A percentile compares a stretch with the other conserved stretches of the same genome.
phyloP scores from a whole-genome alignment of 495 filamentous ascomycete species.

The Halenospora varia region DNA sequence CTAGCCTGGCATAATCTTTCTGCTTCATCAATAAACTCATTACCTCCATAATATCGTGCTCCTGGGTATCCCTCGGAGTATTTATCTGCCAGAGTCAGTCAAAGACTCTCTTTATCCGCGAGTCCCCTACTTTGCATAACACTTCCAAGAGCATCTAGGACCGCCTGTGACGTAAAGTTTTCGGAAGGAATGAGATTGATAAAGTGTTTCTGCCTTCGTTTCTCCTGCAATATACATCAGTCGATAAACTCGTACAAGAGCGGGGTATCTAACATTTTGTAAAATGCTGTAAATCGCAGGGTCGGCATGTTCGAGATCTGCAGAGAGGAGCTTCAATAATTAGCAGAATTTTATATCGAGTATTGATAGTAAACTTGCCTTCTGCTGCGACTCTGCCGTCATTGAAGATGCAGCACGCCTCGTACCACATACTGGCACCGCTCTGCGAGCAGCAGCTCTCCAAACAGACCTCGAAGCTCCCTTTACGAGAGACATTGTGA shows the following conservation, averaged over 20 bases:
- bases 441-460: constrained; percentile 19
- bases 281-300: constrained; percentile 82
- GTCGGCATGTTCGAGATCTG: constrained; percentile 78
- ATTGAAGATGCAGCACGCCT: constrained; percentile 44
- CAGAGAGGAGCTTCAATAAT: constrained; percentile 64
- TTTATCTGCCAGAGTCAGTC: constrained; percentile 61
- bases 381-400: constrained; percentile 60
- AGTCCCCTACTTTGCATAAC: constrained; percentile 83
- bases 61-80: constrained; percentile 99
- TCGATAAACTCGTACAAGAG: not conserved
- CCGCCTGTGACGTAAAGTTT: constrained; percentile 97
- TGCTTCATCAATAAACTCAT: constrained; percentile 89
- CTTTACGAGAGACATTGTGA: constrained; percentile 26
- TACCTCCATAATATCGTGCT: constrained; percentile 95
- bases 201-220: constrained; percentile 91
- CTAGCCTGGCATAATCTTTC: constrained; percentile 87
- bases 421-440: constrained; percentile 17
- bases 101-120: not conserved
- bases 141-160: constrained; percentile 93
- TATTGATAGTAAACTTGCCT: no score
- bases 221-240: constrained; percentile 58
- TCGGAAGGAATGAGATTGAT: constrained; percentile 98
- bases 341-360: no score
- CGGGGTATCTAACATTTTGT: constrained; percentile 62
- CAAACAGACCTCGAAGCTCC: constrained; percentile 16